Evolutionary conservation across 2,329 filamentous ascomycete species (phyloP).

Genomic region (Hirsutella thompsonii): DNA sequence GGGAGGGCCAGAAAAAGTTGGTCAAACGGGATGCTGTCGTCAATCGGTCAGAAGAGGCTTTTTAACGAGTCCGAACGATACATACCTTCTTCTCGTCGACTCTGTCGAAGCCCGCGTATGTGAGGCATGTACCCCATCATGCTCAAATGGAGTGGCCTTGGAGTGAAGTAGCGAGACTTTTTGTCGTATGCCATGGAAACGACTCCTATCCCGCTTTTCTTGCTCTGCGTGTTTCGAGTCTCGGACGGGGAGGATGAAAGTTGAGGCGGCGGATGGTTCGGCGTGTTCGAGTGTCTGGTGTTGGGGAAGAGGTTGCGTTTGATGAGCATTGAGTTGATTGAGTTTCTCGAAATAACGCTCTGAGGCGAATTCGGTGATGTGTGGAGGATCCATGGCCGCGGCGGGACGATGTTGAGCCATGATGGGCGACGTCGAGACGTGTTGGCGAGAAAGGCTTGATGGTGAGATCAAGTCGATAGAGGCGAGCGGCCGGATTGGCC

Average conservation of each 20-base stretch:
- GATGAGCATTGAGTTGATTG: slow-evolving; percentile 34
- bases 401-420: slow-evolving; percentile 20
- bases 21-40: slow-evolving; percentile 36
- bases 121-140: slow-evolving; percentile 5
- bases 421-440: slow-evolving; percentile 6
- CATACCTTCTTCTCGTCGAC: slow-evolving; percentile 19
- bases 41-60: slow-evolving; percentile 6
- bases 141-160: slow-evolving; percentile 14
- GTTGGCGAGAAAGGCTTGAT: slow-evolving; percentile 10
- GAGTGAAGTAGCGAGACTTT: slow-evolving; percentile 23
- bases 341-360: slow-evolving; percentile 52
- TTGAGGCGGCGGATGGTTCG: slow-evolving; percentile 18
- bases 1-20: slow-evolving; percentile 45
- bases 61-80: slow-evolving; percentile 3
- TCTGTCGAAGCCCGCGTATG: slow-evolving; percentile 12
- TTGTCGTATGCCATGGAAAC: slow-evolving; percentile 27
- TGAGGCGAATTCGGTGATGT: slow-evolving; percentile 54
- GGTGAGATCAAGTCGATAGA: slow-evolving; percentile 3
- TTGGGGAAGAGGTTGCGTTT: slow-evolving; percentile 21
- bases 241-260: slow-evolving; percentile 37
- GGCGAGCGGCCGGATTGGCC: slow-evolving; percentile 12
- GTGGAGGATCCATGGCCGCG: slow-evolving; percentile 44
- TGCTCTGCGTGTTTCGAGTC: slow-evolving; percentile 21
- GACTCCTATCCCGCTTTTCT: slow-evolving; percentile 27
- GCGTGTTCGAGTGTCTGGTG: slow-evolving; percentile 10